Conservation (phyloP, 2,329 filamentous ascomycete genomes). For the Onygenales sp. region DNA sequence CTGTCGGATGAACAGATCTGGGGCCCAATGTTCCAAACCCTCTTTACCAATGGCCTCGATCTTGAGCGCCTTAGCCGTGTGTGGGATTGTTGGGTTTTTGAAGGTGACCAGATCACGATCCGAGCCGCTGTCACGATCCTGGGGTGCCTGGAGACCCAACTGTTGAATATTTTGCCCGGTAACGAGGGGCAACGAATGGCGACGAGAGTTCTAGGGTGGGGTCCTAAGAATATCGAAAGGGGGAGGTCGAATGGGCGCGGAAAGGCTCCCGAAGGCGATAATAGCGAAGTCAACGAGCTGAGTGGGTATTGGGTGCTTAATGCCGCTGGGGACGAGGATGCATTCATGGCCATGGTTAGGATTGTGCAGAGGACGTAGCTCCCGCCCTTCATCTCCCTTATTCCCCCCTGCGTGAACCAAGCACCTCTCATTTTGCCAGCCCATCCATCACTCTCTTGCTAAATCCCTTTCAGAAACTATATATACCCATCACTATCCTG, state of each 20-base stretch:
- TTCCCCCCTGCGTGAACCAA: too few relatives aligned
- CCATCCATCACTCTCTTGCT: too few relatives aligned
- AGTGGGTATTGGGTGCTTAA: constrained; percentile 18
- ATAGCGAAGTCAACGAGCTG: not conserved
- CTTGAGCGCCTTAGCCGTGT: constrained; percentile 46
- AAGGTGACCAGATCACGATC: constrained; percentile 45
- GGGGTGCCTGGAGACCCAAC: constrained; percentile 33
- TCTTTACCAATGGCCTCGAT: constrained; percentile 44
- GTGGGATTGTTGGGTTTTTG: constrained; percentile 54
- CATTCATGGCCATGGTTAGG: constrained; percentile 21
- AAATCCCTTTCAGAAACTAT: too few relatives aligned
- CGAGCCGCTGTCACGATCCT: constrained; percentile 35
- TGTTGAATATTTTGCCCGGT: constrained; percentile 31
- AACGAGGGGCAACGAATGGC: constrained; percentile 23
- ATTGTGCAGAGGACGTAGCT: not conserved
- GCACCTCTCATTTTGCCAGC: too few relatives aligned
- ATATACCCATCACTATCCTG: too few relatives aligned
- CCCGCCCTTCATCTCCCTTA: not conserved
- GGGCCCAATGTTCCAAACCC: constrained; percentile 44
- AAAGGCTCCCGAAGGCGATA: not conserved
- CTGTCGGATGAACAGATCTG: constrained; percentile 38
- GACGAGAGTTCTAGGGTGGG: constrained; percentile 22
- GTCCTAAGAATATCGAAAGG: constrained; percentile 11
- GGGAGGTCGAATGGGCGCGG: not conserved
- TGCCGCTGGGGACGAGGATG: constrained; percentile 17